Percentiles rank a stretch among this genome's conserved stretches.
Evolutionary conservation across 2,329 filamentous ascomycete genomes (phyloP).

Genomic region (Cryoendolithus antarcticus): DNA sequence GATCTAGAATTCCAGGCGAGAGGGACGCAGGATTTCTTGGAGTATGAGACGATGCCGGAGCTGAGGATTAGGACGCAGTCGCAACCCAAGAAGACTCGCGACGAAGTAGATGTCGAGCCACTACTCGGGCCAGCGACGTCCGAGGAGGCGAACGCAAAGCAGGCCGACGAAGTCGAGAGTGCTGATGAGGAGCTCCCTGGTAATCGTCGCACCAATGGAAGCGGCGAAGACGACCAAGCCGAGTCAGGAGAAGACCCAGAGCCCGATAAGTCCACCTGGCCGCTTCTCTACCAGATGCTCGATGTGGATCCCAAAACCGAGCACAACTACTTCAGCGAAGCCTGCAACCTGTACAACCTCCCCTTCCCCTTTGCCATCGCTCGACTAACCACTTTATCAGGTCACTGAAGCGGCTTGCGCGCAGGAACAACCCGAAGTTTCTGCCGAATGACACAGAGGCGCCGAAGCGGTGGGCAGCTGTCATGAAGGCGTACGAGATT

Average conservation of each 20-base stretch:
- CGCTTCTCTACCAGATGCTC: slow-evolving; percentile 15
- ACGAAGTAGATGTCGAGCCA: not conserved
- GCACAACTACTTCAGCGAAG: too few species aligned
- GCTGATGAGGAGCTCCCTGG: not conserved
- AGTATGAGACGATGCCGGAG: slow-evolving; percentile 3
- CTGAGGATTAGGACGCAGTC: not conserved
- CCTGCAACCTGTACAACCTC: too few species aligned
- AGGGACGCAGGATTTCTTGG: slow-evolving; percentile 1
- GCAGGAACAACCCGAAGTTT: slow-evolving; percentile 11
- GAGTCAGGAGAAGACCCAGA: slow-evolving; percentile 1
- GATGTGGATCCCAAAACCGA: slow-evolving; percentile 12
- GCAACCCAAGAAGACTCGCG: not conserved
- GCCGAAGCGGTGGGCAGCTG: slow-evolving; percentile 14
- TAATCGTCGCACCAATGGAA: not conserved
- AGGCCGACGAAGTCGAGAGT: not conserved
- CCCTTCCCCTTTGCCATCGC: too few species aligned
- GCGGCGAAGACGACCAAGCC: not conserved
- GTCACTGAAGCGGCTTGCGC: slow-evolving; percentile 7
- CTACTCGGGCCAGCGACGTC: not conserved
- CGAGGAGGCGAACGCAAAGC: not conserved
- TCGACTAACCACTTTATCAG: not conserved
- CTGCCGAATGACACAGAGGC: slow-evolving; percentile 15
- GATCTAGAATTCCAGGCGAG: slow-evolving; percentile 10
- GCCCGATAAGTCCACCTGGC: slow-evolving; percentile 7
- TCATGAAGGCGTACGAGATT: slow-evolving; percentile 13